These are phyloP conservation scores for Kodamaea sagamina DNA, from an alignment of 805 yeast genomes.

Conservation along the genomic window DNA sequence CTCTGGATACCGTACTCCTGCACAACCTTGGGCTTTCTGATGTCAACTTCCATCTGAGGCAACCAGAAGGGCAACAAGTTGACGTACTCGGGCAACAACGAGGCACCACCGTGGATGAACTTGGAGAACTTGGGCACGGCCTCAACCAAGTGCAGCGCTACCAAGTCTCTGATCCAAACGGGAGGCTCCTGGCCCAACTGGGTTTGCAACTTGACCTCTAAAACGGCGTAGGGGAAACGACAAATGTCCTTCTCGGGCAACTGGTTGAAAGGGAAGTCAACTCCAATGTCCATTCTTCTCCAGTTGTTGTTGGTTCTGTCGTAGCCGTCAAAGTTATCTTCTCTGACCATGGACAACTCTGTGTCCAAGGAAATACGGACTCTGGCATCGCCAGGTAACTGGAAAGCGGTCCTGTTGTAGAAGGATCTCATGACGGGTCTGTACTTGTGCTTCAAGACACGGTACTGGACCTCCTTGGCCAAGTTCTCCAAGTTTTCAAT, in stretches of 20 bases:
- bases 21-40: constrained; percentile 76
- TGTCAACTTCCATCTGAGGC: constrained; percentile 96
- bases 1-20: constrained; percentile 66
- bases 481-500: constrained; percentile 89
- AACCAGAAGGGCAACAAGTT: constrained; percentile 93
- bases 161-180: constrained; percentile 91
- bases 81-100: constrained; percentile 82
- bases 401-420: constrained; percentile 98
- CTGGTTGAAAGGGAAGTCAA: constrained; percentile 91
- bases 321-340: constrained; percentile 91
- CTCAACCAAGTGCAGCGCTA: constrained; percentile 90
- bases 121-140: constrained; percentile 98
- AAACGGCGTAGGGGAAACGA: constrained; percentile 94
- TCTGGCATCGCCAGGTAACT: constrained; percentile 98
- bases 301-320: constrained; percentile 92
- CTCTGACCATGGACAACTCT: constrained; percentile 95
- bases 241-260: constrained; percentile 82
- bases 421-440: constrained; percentile 96
- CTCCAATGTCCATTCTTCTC: constrained; percentile 98
- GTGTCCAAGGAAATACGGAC: constrained; percentile 98
- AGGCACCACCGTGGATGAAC: constrained; percentile 94
- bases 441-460: constrained; percentile 77
- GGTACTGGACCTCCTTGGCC: constrained; percentile 91
- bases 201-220: constrained; percentile 96
- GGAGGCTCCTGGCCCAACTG: constrained; percentile 99